Base-by-base conservation (phyloP, 2,329 filamentous ascomycete species). In the Alternaria solani region DNA sequence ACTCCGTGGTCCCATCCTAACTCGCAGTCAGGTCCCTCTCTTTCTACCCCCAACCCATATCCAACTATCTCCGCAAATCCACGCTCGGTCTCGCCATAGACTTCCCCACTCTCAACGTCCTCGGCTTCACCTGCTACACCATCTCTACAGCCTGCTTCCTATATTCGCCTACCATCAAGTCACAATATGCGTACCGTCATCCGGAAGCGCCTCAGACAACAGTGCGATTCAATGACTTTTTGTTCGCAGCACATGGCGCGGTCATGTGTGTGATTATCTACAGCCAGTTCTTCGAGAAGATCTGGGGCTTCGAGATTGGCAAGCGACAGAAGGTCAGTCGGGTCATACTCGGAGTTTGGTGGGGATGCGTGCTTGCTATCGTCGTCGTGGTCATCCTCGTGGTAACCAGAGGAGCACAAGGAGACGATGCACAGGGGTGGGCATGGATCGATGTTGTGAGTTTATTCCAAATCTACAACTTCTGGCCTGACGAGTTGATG, bases 31-130 rank as follows among this genome's bases (percentile, higher is more conserved):
- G 94, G 94, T 94, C 91, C 12, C 81, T 89, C 16, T 96, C 93
- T 16, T 98, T 97, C 81, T 98, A 98, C 78, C 94, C 94, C 1
- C 95, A 98, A 76, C 88, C 91, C 7, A 80, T 96, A 62, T 86
- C 93, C 64, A 98, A 97, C 83, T 90, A 85, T 77, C 83, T 83
- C 30, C 89, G 93, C 55, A 87, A 87, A 58, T 91, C 92, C 8
- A 97, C 94, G 5, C 85, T 87, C 20, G 95, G 95, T 41, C 89
- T 94, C 5, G 92, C 93, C 0, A 89, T 96, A 66, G 94, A 97
- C 78, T 97, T 96, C 73, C 93, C 93, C 18, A 84, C 91, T 18
- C 84, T 93, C 69, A 95, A 95, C 79, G 75, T 84, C 39, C 77
- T 85, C 82, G 91, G 92, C 57, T 95, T 94, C 80, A 76, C 85